Evolutionary conservation across 805 yeast species (phyloP).

Genomic region (Schwanniomyces pseudopolymorphus): DNA sequence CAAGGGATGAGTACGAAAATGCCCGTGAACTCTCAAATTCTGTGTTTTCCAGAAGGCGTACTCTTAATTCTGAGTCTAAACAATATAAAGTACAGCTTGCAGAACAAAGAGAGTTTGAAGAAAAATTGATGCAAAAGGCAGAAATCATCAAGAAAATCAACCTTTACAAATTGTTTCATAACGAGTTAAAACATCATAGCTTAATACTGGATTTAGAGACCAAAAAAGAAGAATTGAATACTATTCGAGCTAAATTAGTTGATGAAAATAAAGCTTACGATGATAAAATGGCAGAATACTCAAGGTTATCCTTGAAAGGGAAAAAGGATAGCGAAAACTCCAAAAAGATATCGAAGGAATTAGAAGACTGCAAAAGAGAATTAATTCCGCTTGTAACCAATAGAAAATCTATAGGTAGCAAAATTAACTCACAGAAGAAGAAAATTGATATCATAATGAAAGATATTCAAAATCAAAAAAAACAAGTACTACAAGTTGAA

Average conservation of each 20-base stretch:
- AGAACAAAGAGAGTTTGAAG: conserved; percentile 68
- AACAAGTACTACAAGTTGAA: conserved; percentile 39
- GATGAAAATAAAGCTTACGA: conserved; percentile 26
- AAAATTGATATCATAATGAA: conserved; percentile 49
- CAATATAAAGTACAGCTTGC: conserved; percentile 74
- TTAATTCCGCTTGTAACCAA: conserved; percentile 65
- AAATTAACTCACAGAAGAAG: conserved; percentile 44
- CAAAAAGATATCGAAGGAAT: conserved; percentile 30
- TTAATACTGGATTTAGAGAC: conserved; percentile 30
- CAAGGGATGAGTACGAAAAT: conserved; percentile 62
- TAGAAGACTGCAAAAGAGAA: conserved; percentile 47
- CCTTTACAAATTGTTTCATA: conserved; percentile 65
- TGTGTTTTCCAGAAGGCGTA: conserved; percentile 66
- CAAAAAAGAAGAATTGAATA: conserved; percentile 38
- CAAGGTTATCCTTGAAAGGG: conserved; percentile 46
- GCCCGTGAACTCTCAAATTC: conserved; percentile 65
- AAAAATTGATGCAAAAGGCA: conserved; percentile 49
- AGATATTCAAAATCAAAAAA: conserved; percentile 55
- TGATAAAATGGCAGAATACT: conserved; percentile 36
- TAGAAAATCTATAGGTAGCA: conserved; percentile 46
- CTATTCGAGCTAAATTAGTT: conserved; percentile 26
- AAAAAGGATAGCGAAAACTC: conserved; percentile 41
- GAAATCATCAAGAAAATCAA: conserved; percentile 49
- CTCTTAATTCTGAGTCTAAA: conserved; percentile 68
- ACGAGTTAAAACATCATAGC: conserved; percentile 43